A percentile compares a stretch with the other conserved stretches of the same genome.
Conservation (phyloP, 352 stramenopile species). For the Globisporangium ultimum region DNA sequence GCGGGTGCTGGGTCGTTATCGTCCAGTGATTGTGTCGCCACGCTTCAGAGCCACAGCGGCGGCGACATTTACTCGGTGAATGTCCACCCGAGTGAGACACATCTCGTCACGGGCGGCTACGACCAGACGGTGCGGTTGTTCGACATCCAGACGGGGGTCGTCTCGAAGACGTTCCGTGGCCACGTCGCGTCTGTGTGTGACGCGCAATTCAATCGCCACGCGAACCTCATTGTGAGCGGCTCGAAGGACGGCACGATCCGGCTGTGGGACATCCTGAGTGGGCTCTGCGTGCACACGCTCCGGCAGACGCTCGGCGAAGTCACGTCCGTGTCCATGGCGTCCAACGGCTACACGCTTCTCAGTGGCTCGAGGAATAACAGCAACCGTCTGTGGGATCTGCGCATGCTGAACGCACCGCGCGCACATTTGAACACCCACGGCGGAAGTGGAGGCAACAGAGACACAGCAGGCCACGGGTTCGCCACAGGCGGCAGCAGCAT, state of each 20-base stretch:
- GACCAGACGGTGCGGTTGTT: constrained; percentile 86
- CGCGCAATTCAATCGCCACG: constrained; percentile 85
- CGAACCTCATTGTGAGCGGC: constrained; percentile 82
- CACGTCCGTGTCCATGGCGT: constrained; percentile 81
- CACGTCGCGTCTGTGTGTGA: constrained; percentile 83
- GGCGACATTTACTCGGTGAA: constrained; percentile 87
- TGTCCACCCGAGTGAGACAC: constrained; percentile 81
- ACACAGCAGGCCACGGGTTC: background rate
- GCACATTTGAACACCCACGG: constrained; percentile 33
- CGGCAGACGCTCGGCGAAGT: constrained; percentile 84
- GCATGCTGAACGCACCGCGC: constrained; percentile 76
- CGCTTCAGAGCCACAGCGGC: constrained; percentile 34
- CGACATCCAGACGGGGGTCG: constrained; percentile 69
- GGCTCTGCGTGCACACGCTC: constrained; percentile 83
- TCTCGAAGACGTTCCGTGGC: constrained; percentile 76
- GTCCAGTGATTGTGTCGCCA: constrained; percentile 51
- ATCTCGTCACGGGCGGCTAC: constrained; percentile 84
- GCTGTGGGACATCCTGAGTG: constrained; percentile 87
- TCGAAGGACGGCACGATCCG: constrained; percentile 86
- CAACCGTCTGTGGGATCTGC: constrained; percentile 86
- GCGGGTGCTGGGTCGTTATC: constrained; percentile 24
- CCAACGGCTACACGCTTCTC: constrained; percentile 76
- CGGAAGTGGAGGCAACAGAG: background rate
- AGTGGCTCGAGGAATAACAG: constrained; percentile 87
- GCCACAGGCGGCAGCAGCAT: constrained; percentile 6